A percentile compares a stretch with the other conserved stretches of the same genome.
Conservation (phyloP, 345 rosid species). For the Melaleuca quinquenervia region DNA sequence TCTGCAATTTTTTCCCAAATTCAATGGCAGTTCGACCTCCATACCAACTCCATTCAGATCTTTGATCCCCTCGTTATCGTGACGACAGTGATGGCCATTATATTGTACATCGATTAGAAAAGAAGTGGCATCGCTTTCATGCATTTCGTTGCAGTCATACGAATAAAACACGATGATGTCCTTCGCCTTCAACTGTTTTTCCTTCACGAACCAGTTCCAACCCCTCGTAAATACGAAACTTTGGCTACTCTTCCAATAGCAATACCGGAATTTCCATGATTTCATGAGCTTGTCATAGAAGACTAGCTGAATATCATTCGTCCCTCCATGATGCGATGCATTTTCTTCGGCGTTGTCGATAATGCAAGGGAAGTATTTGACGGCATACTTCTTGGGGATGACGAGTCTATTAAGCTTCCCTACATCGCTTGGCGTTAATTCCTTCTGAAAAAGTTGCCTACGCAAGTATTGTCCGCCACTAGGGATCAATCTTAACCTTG, state of each 20-base stretch:
- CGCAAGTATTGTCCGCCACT: conserved; percentile 10
- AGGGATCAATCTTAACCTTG: background rate
- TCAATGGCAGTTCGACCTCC: background rate
- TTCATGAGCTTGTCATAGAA: conserved; percentile 63
- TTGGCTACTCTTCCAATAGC: conserved; percentile 90
- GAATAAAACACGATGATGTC: conserved; percentile 40
- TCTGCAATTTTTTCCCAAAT: background rate
- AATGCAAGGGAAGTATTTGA: conserved; percentile 40
- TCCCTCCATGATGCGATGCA: background rate
- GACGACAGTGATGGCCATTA: background rate
- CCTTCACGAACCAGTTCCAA: conserved; percentile 68
- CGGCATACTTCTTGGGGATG: conserved; percentile 67
- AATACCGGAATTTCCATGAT: conserved; percentile 75
- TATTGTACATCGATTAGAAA: conserved; percentile 4
- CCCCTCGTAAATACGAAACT: conserved; percentile 88
- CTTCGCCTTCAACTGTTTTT: conserved; percentile 43
- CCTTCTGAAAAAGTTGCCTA: conserved; percentile 52
- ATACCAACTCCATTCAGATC: background rate
- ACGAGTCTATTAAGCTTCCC: conserved; percentile 86
- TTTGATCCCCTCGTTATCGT: background rate
- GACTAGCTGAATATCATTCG: conserved; percentile 30
- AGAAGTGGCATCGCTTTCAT: background rate
- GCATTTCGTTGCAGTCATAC: conserved; percentile 10
- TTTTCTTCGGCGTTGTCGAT: background rate
- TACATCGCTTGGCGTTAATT: conserved; percentile 86